Base-by-base conservation (phyloP, 1,284 basidiomycete species). In the Boletus mariae region DNA sequence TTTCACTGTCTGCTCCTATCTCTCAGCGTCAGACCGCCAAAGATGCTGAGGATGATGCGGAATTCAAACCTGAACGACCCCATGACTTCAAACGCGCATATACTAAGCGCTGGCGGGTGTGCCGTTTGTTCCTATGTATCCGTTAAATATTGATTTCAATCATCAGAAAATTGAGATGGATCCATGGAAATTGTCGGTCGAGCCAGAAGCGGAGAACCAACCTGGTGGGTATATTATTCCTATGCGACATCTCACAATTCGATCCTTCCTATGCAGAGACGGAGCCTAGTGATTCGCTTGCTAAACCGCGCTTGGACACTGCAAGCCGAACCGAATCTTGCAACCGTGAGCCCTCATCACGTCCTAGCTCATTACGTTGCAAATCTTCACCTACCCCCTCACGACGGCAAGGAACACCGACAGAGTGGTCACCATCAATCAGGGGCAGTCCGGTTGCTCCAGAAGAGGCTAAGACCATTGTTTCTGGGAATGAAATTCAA, bases 51-150 rank as follows among this genome's bases (percentile, higher is more conserved):
- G 45, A 49, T 15, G n/a, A 20, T 47, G 15, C n/a, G 23, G 52
- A 57, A 46, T 37, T 54, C 17, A 56, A 55, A 31, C 26, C 29
- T 8, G 52, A 57, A 41, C 56, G 26, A 6, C 49, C 57, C 2
- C 51, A 46, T 35, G 47, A 58, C 41, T 43, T 52, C 4, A 54
- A 45, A 47, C 67, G 59, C 26, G 15, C 12, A 10, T 64, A 70
- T 44, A 8, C 46, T 28, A 70, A 70, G 57, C 62, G 58, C 37
- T 67, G 69, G 67, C 54, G 53, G 45, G 65, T 70, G 26, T 41
- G 58, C n/a, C 34, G 4, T 31, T 41, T 42, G 5, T 32, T 29
- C 17, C 34, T 43, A 6, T 29, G 23, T 9, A n/a, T 44, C 3
- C 5, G n/a, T 28, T n/a, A 26, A 7, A 5, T 48, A 12, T 44